Base-by-base conservation (phyloP, 2,329 filamentous ascomycete genomes). In the Catunica adiposa region DNA sequence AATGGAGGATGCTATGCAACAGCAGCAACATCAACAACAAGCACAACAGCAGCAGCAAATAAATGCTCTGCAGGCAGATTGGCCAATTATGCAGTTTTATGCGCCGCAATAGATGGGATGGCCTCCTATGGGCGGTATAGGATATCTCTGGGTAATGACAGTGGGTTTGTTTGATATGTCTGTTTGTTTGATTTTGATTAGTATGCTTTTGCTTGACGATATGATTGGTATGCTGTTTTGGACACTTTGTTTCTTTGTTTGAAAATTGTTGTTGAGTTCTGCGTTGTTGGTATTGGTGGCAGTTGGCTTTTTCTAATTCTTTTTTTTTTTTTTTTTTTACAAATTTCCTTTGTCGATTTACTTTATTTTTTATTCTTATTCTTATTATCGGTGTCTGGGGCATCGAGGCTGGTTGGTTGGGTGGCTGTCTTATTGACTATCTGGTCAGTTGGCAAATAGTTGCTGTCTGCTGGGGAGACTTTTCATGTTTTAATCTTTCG, bases 1-100 rank as follows among this genome's bases (percentile, higher is more conserved):
- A 20, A 62, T 68, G 20, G 65, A 67, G 47, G 66, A 68, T 20
- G 38, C 55, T 22, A 56, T 60, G 51, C 46, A 47, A 31, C 46
- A 51, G 20, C n/a, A n/a, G n/a, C n/a, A 44, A 29, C 22, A 20
- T 20, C 51, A 53, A 9, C 37, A 38, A 15, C 51, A 57, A 38
- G 46, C 54, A 25, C 54, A 51, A 5, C 46, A 51, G 29, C 48
- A 56, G 20, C 40, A 50, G n/a, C 56, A 54, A 6, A 50, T 54
- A 17, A 25, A 44, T 51, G 54, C 60, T 3, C 58, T 63, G 17
- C 54, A 61, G 34, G 58, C 61, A 42, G 61, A 61, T 50, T 63
- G 62, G 62, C 59, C 62, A 11, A 58, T 62, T 59, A 59, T 63
- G 55, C 62, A 63, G 56, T 63, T 57, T 34, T 57, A 54, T 44